Base-by-base conservation (phyloP, 805 yeast genomes). In the Saturnispora quitensis region DNA sequence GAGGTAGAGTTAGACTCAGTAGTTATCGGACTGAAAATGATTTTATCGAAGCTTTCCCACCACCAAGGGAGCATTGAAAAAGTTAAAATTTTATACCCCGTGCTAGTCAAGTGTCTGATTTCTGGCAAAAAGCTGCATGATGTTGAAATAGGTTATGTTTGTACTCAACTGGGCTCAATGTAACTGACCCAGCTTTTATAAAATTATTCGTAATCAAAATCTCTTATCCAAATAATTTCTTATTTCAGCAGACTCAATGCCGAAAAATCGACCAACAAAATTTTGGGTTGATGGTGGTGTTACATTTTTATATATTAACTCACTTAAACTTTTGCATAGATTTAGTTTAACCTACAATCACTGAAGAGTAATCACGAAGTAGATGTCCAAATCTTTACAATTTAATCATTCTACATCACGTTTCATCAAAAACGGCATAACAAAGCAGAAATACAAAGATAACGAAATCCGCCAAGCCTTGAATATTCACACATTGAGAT, bases 1-100 rank as follows among this genome's bases (percentile, higher is more conserved):
- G 77, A 77, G 50, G 65, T 69, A 5, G 98, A 90, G 62, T 60
- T 89, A n/a, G 55, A 56, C 12, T 58, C 69, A 0, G 59, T 81
- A 5, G 57, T 83, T 24, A 53, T 63, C 4, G 84, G 86, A 0
- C 57, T 81, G 7, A 15, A 27, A 3, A 28, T 3, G n/a, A 17
- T 51, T 18, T 20, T 55, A 10, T 3, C 33, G 2, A 33, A 25
- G 18, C 12, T 35, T 15, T 27, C 40, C 10, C 17, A 35, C 3
- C 22, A 46, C 17, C 36, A 40, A 36, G 35, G n/a, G 3, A 28
- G 17, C 15, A 48, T 42, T 17, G 9, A 17, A 9, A 24, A 43
- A 34, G n/a, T 49, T 25, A 49, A 43, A 28, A 35, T 49, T 2
- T 38, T 50, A 12, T 45, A 50, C 49, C 55, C 47, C 46, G 40